These are phyloP conservation scores for Metarhizium robertsii DNA, from an alignment of 2,329 filamentous ascomycete genomes.

Conservation along the genomic window DNA sequence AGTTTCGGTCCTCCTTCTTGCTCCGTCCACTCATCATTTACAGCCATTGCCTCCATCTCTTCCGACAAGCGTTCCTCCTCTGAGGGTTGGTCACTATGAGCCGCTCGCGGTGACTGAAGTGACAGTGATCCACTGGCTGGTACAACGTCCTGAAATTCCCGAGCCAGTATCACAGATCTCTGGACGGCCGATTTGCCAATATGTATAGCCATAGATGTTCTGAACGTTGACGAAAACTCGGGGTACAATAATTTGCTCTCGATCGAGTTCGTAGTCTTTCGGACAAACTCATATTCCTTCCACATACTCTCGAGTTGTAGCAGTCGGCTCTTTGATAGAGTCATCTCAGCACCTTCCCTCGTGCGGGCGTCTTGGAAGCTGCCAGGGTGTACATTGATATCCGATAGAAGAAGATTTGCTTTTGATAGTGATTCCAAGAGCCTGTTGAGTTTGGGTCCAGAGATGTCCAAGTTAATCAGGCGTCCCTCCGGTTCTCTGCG, in stretches of 20 bases:
- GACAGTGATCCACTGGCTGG: not conserved
- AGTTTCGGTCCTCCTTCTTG: not conserved
- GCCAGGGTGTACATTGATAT: not conserved
- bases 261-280: constrained; percentile 20
- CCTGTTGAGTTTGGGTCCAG: constrained; percentile 9
- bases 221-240: constrained; percentile 17
- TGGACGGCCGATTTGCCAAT: constrained; percentile 14
- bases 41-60: not conserved
- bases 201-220: constrained; percentile 19
- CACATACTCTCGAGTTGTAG: constrained; percentile 25
- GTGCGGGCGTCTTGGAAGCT: not conserved
- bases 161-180: constrained; percentile 13
- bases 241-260: constrained; percentile 26
- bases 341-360: not conserved
- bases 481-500: constrained; percentile 2
- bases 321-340: constrained; percentile 15
- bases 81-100: not conserved
- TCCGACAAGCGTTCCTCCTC: not conserved
- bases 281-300: constrained; percentile 21
- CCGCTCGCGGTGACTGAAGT: not conserved
- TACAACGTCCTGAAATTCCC: constrained; percentile 10
- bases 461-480: constrained; percentile 19
- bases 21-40: not conserved
- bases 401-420: constrained; percentile 7
- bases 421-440: constrained; percentile 15